Conservation (phyloP, 2,329 filamentous ascomycete genomes). For the Aspergillus novoparasiticus region DNA sequence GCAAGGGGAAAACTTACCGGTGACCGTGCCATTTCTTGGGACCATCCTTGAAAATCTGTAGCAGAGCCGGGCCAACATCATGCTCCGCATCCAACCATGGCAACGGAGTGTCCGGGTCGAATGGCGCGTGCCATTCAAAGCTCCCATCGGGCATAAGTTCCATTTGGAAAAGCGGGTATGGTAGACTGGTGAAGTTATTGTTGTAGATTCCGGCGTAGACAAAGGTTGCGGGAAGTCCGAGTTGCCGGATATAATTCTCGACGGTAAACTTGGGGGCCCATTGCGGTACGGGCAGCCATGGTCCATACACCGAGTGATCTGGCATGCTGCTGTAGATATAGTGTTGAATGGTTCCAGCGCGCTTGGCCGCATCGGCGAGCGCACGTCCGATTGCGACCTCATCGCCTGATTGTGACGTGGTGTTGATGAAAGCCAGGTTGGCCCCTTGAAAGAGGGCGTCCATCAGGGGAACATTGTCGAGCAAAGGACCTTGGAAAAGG, state of each 20-base stretch:
- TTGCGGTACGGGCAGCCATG: slow-evolving; percentile 82
- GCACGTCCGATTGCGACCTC: slow-evolving; percentile 87
- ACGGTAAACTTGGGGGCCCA: slow-evolving; percentile 93
- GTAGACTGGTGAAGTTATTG: slow-evolving; percentile 95
- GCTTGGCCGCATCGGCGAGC: slow-evolving; percentile 85
- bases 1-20: slow-evolving; percentile 52
- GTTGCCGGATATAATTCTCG: slow-evolving; percentile 83
- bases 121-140: slow-evolving; percentile 91
- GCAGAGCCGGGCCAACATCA: slow-evolving; percentile 86
- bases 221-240: slow-evolving; percentile 84
- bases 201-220: slow-evolving; percentile 98
- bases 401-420: slow-evolving; percentile 86
- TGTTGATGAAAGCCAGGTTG: slow-evolving; percentile 95
- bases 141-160: slow-evolving; percentile 81
- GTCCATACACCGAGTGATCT: slow-evolving; percentile 80
- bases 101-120: slow-evolving; percentile 83
- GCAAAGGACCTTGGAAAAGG: slow-evolving; percentile 65
- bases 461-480: slow-evolving; percentile 74
- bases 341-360: slow-evolving; percentile 75
- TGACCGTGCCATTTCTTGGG: slow-evolving; percentile 78
- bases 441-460: slow-evolving; percentile 78
- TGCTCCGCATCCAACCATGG: slow-evolving; percentile 97
- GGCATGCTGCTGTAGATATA: slow-evolving; percentile 98
- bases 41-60: slow-evolving; percentile 95
- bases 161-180: slow-evolving; percentile 95